phyloP scores from a whole-genome alignment of 23 red algal genomes.

The Gracilaria domingensis region DNA sequence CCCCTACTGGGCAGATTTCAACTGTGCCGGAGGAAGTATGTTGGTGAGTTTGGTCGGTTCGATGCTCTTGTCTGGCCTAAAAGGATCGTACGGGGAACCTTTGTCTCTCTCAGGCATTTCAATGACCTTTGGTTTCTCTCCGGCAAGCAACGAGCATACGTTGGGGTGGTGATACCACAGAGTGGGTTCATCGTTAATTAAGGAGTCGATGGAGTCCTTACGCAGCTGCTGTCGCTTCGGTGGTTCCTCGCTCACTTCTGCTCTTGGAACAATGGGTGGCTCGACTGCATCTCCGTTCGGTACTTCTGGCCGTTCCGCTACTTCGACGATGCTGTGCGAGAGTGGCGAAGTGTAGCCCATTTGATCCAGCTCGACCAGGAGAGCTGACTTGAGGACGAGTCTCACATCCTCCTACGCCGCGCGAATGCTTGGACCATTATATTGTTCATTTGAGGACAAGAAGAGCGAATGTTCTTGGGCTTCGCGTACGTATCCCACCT shows the following conservation, averaged over 20 bases:
- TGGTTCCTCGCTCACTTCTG: not conserved
- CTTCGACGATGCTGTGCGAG: too few relatives aligned
- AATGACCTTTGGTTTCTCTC: not conserved
- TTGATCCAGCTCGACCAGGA: conserved; percentile 20
- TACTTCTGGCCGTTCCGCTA: too few relatives aligned
- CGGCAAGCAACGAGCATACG: not conserved
- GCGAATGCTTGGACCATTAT: not conserved
- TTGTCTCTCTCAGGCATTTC: not conserved
- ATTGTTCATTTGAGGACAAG: conserved; percentile 11
- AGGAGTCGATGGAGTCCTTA: not conserved
- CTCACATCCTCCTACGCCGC: conserved; percentile 61
- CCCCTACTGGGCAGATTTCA: not conserved
- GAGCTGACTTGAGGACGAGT: conserved; percentile 11
- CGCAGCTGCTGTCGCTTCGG: not conserved
- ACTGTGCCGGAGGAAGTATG: not conserved
- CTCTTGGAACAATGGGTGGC: not conserved
- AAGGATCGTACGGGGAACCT: not conserved
- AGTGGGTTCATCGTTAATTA: too few relatives aligned
- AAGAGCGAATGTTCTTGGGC: conserved; percentile 10
- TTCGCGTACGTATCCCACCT: conserved; percentile 15
- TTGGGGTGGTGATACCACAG: too few relatives aligned
- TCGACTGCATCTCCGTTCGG: too few relatives aligned
- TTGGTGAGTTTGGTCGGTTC: not conserved
- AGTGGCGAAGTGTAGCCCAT: not conserved
- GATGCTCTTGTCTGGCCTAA: not conserved